Evolutionary conservation across 164 flowering plant species (phyloP).

Genomic region (Taxillus chinensis): DNA sequence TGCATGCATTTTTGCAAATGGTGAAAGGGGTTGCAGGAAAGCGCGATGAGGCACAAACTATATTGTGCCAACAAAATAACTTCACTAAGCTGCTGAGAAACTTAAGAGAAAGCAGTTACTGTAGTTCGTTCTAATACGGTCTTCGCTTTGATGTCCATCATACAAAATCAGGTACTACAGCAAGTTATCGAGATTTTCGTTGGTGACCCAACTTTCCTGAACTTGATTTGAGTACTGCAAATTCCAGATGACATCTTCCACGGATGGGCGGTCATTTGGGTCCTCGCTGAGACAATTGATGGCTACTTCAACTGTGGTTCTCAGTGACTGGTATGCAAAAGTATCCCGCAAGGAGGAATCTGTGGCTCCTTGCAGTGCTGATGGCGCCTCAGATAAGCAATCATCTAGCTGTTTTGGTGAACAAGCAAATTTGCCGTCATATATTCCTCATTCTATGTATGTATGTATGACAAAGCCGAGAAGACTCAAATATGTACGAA

Average conservation of each 20-base stretch:
- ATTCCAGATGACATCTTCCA: slow-evolving; percentile 89
- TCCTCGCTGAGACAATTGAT: slow-evolving; percentile 52
- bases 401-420: slow-evolving; percentile 40
- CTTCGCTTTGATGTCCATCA: too few species aligned
- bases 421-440: too few species aligned
- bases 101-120: background rate
- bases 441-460: too few species aligned
- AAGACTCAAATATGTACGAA: background rate
- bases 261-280: slow-evolving; percentile 53
- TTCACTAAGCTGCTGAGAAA: background rate
- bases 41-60: too few species aligned
- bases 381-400: slow-evolving; percentile 36
- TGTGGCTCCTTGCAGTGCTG: slow-evolving; percentile 25
- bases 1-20: too few species aligned
- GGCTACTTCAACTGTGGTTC: slow-evolving; percentile 49
- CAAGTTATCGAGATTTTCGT: slow-evolving; percentile 32
- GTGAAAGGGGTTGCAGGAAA: too few species aligned
- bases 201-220: slow-evolving; percentile 79
- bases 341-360: slow-evolving; percentile 58
- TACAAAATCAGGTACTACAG: too few species aligned
- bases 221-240: slow-evolving; percentile 83
- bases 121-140: too few species aligned
- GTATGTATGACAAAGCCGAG: too few species aligned
- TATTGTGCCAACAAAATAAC: too few species aligned
- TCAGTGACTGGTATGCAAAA: slow-evolving; percentile 58